A percentile compares a stretch with the other conserved stretches of the same genome.
Evolutionary conservation across 2,329 filamentous ascomycete species (phyloP).

Genomic region (Phyllosticta capitalensis): DNA sequence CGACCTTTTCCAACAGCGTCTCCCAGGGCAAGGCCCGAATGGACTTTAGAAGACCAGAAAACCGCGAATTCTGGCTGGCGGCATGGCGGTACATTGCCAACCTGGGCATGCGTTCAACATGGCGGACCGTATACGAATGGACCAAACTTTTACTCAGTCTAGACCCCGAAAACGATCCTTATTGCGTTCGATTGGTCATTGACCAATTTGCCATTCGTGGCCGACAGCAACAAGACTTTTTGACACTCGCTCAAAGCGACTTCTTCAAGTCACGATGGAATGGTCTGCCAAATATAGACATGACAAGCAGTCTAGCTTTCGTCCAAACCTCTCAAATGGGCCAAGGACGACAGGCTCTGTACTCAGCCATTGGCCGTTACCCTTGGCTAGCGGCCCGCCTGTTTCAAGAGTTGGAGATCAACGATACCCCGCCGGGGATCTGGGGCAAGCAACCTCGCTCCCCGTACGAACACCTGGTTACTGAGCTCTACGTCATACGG

Average conservation of each 20-base stretch:
- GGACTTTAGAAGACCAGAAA: constrained; percentile 73
- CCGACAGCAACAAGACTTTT: constrained; percentile 63
- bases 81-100: constrained; percentile 83
- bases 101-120: constrained; percentile 82
- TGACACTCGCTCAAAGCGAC: constrained; percentile 54
- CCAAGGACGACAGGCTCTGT: constrained; percentile 56
- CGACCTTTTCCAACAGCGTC: constrained; percentile 67
- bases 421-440: constrained; percentile 63
- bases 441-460: constrained; percentile 69
- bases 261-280: constrained; percentile 40
- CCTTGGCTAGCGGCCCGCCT: constrained; percentile 80
- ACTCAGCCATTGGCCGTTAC: constrained; percentile 57
- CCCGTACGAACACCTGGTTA: constrained; percentile 57
- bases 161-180: constrained; percentile 65
- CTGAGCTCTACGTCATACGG: constrained; percentile 64
- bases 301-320: constrained; percentile 68
- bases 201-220: constrained; percentile 80
- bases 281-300: constrained; percentile 60
- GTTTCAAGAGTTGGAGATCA: constrained; percentile 70
- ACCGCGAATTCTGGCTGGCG: constrained; percentile 85
- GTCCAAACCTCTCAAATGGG: constrained; percentile 58
- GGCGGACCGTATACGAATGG: constrained; percentile 90
- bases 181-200: constrained; percentile 69
- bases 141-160: constrained; percentile 72
- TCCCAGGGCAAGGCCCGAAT: constrained; percentile 70